Base-by-base conservation (phyloP, 805 yeast species). In the Sugiyamaella valdiviana region DNA sequence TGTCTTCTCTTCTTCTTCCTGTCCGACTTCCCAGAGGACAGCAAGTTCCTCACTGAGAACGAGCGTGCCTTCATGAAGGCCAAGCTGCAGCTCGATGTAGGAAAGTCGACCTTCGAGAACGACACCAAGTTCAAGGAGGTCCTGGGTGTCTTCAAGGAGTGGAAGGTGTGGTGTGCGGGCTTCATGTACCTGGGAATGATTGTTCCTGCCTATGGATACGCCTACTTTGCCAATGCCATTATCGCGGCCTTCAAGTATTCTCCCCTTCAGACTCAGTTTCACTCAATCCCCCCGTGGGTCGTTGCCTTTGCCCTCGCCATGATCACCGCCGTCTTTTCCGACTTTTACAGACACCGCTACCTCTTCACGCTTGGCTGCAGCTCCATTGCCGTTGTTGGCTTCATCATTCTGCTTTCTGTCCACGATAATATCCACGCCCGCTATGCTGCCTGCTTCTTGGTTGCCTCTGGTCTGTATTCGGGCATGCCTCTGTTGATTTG, bases 281-380 rank as follows among this genome's bases (percentile, higher is more conserved):
- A 82, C 67, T 83, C 95, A 0, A 85, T 88, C 43, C 89, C 87
- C 56, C 95, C 95, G 17, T 88, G 95, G 90, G 71, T 85, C 38
- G 68, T 75, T 23, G 85, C 95, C 0, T 83, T 87, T 60, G 88
- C 83, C 5, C 68, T 76, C 29, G 76, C 82, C 39, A 80, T 82
- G 66, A 57, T 77, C 3, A 53, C 75, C n/a, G 91, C 95, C 0
- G 68, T 72, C 50, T 53, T 73, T 49, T 82, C 93, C 0, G 95
- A 87, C 62, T 64, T 60, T 42, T 46, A 68, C 19, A 69, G 75
- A 51, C 68, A 66, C 49, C 55, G 75, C 7, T 69, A 51, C 43
- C 29, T 50, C 6, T 58, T 64, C 44, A 52, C 60, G 7, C 39
- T 63, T 14, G 36, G 50, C 16, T 44, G 57, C 20, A 55, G 62